A percentile compares a stretch with the other conserved stretches of the same genome.
Conservation (phyloP, 495 filamentous ascomycete genomes). For the Talaromyces thailandensis region DNA sequence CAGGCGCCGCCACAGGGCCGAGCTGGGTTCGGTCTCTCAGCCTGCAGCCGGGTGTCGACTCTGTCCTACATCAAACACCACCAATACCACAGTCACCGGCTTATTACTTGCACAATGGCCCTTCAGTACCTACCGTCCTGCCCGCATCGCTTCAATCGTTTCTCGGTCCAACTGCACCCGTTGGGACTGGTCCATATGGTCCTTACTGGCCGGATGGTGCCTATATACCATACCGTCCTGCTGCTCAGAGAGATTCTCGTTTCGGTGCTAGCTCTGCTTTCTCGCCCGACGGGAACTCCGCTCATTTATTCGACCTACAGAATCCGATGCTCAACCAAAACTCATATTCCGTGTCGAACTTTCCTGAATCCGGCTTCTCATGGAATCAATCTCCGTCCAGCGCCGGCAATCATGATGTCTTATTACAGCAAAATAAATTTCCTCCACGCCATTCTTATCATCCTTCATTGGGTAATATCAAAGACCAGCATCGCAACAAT, state of each 20-base stretch:
- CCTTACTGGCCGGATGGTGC: slow-evolving; percentile 73
- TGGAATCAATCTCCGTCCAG: slow-evolving; percentile 26
- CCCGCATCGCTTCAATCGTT: slow-evolving; percentile 64
- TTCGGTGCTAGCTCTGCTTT: slow-evolving; percentile 23
- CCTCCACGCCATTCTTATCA: slow-evolving; percentile 36
- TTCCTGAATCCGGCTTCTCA: slow-evolving; percentile 16
- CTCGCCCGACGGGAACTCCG: slow-evolving; percentile 10
- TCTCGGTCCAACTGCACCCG: slow-evolving; percentile 63
- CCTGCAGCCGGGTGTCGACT: slow-evolving; percentile 35
- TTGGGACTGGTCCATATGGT: slow-evolving; percentile 62
- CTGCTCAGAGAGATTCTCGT: slow-evolving; percentile 53
- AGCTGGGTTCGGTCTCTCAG: slow-evolving; percentile 39
- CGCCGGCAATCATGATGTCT: slow-evolving; percentile 16
- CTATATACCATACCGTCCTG: slow-evolving; percentile 65
- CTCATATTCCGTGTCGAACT: slow-evolving; percentile 16
- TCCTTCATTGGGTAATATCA: slow-evolving; percentile 12
- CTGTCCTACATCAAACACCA: slow-evolving; percentile 40
- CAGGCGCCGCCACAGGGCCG: slow-evolving; percentile 3
- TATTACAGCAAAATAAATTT: slow-evolving; percentile 26
- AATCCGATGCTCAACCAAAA: slow-evolving; percentile 20
- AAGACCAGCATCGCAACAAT: slow-evolving; percentile 11
- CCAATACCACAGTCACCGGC: slow-evolving; percentile 29
- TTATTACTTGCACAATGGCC: slow-evolving; percentile 34
- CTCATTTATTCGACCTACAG: slow-evolving; percentile 20
- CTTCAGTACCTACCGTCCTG: slow-evolving; percentile 56